A percentile compares a stretch with the other conserved stretches of the same genome.
Evolutionary conservation across 2,329 filamentous ascomycete genomes (phyloP).

Genomic region (Trichoderma sp.): DNA sequence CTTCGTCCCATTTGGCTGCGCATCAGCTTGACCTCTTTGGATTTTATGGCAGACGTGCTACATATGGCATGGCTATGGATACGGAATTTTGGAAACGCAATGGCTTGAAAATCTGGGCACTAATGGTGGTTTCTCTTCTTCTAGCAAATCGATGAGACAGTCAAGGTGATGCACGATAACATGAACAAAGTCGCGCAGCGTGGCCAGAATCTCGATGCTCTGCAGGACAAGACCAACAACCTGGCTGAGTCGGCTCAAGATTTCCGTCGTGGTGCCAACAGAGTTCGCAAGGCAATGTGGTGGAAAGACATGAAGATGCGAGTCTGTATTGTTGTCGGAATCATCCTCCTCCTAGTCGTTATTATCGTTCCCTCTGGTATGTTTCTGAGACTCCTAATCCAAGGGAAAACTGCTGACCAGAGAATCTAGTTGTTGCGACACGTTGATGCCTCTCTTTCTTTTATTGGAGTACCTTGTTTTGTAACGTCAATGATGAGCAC

Average conservation of each 20-base stretch:
- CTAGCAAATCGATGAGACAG: conserved; percentile 96
- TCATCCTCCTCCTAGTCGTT: conserved; percentile 87
- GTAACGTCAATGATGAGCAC: background rate
- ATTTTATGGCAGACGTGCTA: background rate
- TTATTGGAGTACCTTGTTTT: conserved; percentile 13
- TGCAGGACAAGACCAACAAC: conserved; percentile 95
- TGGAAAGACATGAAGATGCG: conserved; percentile 99
- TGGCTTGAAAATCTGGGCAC: background rate
- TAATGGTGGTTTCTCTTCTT: background rate
- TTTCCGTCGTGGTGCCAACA: conserved; percentile 94
- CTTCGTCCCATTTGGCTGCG: background rate
- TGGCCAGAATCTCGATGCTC: conserved; percentile 81
- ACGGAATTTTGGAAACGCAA: background rate
- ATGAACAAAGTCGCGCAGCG: conserved; percentile 96
- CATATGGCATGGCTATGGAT: background rate
- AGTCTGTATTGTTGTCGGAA: conserved; percentile 88
- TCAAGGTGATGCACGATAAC: conserved; percentile 94
- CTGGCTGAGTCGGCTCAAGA: conserved; percentile 89
- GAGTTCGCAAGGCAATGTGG: conserved; percentile 98
- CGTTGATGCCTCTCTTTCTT: conserved; percentile 22
- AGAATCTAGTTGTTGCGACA: conserved; percentile 39
- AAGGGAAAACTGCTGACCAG: background rate
- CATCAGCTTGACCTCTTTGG: background rate
- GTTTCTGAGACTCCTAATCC: conserved; percentile 15
- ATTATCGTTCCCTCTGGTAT: conserved; percentile 92